phyloP scores from a whole-genome alignment of 768 basidiomycete genomes.

The Termitomyces sp. region DNA sequence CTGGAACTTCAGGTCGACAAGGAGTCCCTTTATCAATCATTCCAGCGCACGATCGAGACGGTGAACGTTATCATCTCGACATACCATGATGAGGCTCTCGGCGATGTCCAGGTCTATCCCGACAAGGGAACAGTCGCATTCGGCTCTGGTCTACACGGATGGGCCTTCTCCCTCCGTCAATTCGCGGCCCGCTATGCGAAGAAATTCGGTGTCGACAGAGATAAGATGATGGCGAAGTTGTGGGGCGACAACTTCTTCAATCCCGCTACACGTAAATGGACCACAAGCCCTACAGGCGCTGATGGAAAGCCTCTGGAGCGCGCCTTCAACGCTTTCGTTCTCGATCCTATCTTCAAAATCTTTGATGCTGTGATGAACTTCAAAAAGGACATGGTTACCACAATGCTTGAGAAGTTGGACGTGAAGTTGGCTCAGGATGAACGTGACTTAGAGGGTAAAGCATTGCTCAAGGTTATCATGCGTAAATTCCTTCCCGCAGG shows the following conservation, averaged over 20 bases:
- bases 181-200: conserved; percentile 93
- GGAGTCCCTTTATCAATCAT: conserved; percentile 96
- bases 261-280: conserved; percentile 94
- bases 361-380: conserved; percentile 99
- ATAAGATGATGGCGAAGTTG: conserved; percentile 95
- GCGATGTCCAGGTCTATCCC: conserved; percentile 98
- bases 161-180: conserved; percentile 98
- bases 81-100: conserved; percentile 89
- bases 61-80: conserved; percentile 99
- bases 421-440: conserved; percentile 84
- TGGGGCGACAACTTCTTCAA: conserved; percentile 99
- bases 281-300: conserved; percentile 65
- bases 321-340: conserved; percentile 97
- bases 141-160: conserved; percentile 98
- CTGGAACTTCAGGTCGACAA: conserved; percentile 97
- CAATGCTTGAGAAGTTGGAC: conserved; percentile 95
- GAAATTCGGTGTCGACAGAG: conserved; percentile 98
- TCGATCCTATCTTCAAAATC: conserved; percentile 98
- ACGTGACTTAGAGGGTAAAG: conserved; percentile 92
- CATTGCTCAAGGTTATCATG: conserved; percentile 96
- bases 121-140: conserved; percentile 98
- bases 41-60: conserved; percentile 94
- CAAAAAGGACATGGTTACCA: conserved; percentile 83
- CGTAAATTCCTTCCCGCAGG: conserved; percentile 99
- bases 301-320: conserved; percentile 94